Percentiles rank a stretch among this genome's conserved stretches.
Conservation (phyloP, 768 basidiomycete genomes). For the Trametes elegans region DNA sequence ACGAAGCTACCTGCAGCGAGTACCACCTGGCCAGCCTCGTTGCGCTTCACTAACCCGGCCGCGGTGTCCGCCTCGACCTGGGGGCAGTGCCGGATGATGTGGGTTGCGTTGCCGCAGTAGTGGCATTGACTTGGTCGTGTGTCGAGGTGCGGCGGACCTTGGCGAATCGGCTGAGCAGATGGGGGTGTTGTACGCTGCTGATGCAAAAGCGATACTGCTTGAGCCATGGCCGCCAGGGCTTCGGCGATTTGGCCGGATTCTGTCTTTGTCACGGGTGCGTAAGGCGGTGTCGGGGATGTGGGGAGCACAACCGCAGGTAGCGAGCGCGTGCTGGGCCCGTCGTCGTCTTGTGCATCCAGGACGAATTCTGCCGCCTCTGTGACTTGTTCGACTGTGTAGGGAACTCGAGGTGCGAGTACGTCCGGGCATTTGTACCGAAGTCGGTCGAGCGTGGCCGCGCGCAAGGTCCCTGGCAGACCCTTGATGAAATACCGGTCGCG, state of each 20-base stretch:
- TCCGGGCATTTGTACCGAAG: slow-evolving; percentile 26
- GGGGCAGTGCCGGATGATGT: slow-evolving; percentile 28
- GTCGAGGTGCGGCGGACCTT: background rate
- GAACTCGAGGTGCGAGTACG: slow-evolving; percentile 25
- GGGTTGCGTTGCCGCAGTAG: slow-evolving; percentile 25
- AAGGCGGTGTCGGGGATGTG: background rate
- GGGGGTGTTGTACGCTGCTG: background rate
- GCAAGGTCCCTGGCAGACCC: slow-evolving; percentile 1
- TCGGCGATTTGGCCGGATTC: background rate
- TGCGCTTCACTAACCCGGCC: slow-evolving; percentile 23
- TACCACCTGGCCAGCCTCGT: slow-evolving; percentile 26
- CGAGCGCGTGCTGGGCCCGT: background rate
- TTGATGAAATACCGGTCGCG: slow-evolving; percentile 23
- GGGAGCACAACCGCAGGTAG: background rate
- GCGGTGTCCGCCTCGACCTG: slow-evolving; percentile 13
- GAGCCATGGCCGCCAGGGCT: background rate
- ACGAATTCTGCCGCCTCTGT: slow-evolving; percentile 24
- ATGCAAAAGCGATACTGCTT: background rate
- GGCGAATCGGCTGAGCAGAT: background rate
- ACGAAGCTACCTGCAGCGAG: slow-evolving; percentile 27
- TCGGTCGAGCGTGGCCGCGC: background rate
- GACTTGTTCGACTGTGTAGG: slow-evolving; percentile 24
- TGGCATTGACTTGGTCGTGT: background rate
- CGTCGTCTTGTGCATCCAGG: slow-evolving; percentile 3
- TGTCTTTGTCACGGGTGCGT: background rate